Evolutionary conservation across 1,139 yeast genomes (phyloP), one percentile per base, ranked within the genome.

Genomic region (Yamadazyma diddensiae): DNA sequence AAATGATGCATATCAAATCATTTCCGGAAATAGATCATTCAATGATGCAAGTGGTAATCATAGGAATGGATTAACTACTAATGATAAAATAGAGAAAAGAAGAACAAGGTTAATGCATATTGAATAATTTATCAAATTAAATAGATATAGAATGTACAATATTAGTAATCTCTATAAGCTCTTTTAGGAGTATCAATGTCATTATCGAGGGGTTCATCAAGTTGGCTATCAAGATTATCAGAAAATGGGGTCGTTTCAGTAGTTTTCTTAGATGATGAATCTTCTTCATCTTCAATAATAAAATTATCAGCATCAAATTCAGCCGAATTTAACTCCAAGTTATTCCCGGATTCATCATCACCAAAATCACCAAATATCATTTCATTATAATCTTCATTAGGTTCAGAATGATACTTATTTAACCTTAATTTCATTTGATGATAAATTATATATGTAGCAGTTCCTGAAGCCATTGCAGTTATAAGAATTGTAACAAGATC

Each of bases 371-470:
- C 74, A 46, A 66, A 67, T 2, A 68, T 55, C 42, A 62, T 47
- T 19, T 62, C 68, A 37, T 59, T 56, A 15, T 47, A 49, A 10
- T 48, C 46, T 13, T 27, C 13, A 37, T 35, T 21, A 7, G 6
- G 15, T 5, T 22, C 28, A 25, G 18, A 14, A 33, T 59, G 67
- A 42, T 63, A 66, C 10, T 50, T 41, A 5, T 53, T 49, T 38
- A 73, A 51, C 41, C 66, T 68, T 26, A 46, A 47, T 40, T 70
- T 70, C 71, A 74, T 84, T 48, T 79, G 77, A 32, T 60, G 62
- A 56, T 87, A 90, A 14, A 92, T 72, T 13, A 87, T 46, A 61
- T 78, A 82, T 0, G 95, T 82, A 0, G 94, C 82, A 7, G 65
- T 42, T 1, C 74, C 57, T 3, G 88, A 74, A 0, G 86, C 77